phyloP scores from a whole-genome alignment of 2,329 filamentous ascomycete species.

The Aaosphaeria arxii region DNA sequence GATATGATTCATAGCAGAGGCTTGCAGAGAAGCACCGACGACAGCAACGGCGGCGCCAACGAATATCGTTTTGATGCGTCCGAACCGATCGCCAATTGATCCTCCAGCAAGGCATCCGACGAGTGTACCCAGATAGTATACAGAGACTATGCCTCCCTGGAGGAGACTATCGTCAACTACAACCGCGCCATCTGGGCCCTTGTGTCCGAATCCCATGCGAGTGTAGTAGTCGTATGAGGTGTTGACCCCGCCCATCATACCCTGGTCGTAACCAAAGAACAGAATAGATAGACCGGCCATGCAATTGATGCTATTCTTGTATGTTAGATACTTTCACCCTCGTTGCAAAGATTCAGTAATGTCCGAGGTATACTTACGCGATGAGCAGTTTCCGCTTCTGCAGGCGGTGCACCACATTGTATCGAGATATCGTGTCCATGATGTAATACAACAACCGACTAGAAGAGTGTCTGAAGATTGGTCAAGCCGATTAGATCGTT shows the following conservation, averaged over 20 bases:
- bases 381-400: conserved; percentile 27
- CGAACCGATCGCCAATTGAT: conserved; percentile 46
- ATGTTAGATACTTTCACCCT: background rate
- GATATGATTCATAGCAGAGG: conserved; percentile 57
- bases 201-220: conserved; percentile 28
- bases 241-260: conserved; percentile 34
- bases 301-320: conserved; percentile 17
- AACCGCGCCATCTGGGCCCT: conserved; percentile 17
- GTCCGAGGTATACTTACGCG: conserved; percentile 4
- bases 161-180: conserved; percentile 23
- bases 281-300: conserved; percentile 28
- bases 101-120: conserved; percentile 51
- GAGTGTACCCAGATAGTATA: conserved; percentile 22
- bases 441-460: background rate
- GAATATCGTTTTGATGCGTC: conserved; percentile 46
- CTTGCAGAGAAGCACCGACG: conserved; percentile 40
- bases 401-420: conserved; percentile 8
- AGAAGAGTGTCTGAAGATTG: too few species aligned
- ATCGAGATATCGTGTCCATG: conserved; percentile 24
- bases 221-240: conserved; percentile 29
- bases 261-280: conserved; percentile 33
- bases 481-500: too few species aligned
- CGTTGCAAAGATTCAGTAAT: too few species aligned
- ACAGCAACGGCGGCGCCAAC: conserved; percentile 50
- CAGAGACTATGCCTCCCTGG: conserved; percentile 27